A percentile compares a stretch with the other conserved stretches of the same genome.
phyloP scores from a whole-genome alignment of 1,139 yeast species.

The Groenewaldozyma auringiensis region DNA sequence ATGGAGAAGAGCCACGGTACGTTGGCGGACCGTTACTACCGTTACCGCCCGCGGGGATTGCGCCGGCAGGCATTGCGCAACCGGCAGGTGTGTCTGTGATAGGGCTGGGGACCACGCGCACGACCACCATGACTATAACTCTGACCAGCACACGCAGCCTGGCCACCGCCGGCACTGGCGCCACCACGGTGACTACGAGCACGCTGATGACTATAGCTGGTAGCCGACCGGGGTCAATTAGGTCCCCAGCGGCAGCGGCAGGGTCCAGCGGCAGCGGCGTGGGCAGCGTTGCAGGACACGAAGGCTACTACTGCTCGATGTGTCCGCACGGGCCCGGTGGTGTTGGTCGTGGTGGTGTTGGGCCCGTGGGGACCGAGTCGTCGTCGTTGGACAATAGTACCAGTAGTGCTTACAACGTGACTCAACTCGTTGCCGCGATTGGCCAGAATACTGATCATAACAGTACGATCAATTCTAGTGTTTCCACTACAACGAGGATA shows the following conservation, averaged over 20 bases:
- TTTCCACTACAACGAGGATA: too few species aligned
- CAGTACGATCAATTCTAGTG: neutral
- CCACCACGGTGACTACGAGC: neutral
- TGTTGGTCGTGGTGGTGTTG: too few species aligned
- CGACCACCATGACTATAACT: neutral
- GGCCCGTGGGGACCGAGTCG: neutral
- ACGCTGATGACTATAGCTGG: neutral
- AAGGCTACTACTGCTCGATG: neutral
- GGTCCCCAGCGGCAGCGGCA: neutral
- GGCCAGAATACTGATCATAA: neutral
- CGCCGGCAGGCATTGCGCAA: neutral
- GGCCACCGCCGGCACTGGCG: neutral
- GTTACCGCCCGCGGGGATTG: too few species aligned
- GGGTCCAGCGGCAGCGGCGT: neutral
- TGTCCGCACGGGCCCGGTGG: too few species aligned
- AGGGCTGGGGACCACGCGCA: neutral
- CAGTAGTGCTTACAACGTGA: neutral
- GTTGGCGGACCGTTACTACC: neutral
- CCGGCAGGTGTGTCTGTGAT: neutral
- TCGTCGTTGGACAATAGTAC: neutral
- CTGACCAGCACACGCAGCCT: neutral
- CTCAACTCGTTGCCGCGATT: neutral
- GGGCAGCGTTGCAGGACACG: neutral
- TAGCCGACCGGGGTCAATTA: neutral
- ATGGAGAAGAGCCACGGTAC: neutral